phyloP scores from a whole-genome alignment of 805 yeast genomes.

The Starmerella bacillaris region DNA sequence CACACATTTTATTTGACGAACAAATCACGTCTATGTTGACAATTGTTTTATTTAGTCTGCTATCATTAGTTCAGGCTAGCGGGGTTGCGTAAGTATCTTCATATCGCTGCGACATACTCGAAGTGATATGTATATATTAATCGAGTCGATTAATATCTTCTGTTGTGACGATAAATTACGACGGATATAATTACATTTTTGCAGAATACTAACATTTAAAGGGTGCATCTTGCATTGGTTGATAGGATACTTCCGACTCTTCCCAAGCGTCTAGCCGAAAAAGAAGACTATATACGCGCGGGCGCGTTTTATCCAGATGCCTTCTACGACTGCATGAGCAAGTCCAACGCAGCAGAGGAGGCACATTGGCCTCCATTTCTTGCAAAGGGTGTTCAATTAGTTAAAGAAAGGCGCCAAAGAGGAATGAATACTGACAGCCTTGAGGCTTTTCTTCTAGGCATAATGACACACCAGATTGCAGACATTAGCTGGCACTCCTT shows the following conservation, averaged over 20 bases:
- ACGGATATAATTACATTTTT: no score
- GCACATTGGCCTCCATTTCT: constrained; percentile 59
- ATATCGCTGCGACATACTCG: no score
- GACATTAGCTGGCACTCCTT: constrained; percentile 57
- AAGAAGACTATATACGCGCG: constrained; percentile 27
- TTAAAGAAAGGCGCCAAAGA: constrained; percentile 22
- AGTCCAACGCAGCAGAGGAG: constrained; percentile 37
- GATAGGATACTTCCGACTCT: constrained; percentile 17
- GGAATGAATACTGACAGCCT: constrained; percentile 18
- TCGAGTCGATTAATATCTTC: background rate
- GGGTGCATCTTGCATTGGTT: constrained; percentile 16
- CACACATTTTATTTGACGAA: no score
- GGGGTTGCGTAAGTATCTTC: constrained; percentile 18
- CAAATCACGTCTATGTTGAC: no score
- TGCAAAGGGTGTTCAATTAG: constrained; percentile 29
- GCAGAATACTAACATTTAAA: constrained; percentile 3
- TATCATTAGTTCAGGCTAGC: constrained; percentile 8
- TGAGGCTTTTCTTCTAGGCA: constrained; percentile 40
- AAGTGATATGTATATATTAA: no score
- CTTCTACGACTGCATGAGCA: constrained; percentile 40
- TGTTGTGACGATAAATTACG: background rate
- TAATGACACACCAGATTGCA: constrained; percentile 43
- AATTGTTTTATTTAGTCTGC: background rate
- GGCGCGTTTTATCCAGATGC: constrained; percentile 60
- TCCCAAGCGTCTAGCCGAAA: constrained; percentile 23